Evolutionary conservation across 345 rosid species (phyloP).

Genomic region (Murraya paniculata): DNA sequence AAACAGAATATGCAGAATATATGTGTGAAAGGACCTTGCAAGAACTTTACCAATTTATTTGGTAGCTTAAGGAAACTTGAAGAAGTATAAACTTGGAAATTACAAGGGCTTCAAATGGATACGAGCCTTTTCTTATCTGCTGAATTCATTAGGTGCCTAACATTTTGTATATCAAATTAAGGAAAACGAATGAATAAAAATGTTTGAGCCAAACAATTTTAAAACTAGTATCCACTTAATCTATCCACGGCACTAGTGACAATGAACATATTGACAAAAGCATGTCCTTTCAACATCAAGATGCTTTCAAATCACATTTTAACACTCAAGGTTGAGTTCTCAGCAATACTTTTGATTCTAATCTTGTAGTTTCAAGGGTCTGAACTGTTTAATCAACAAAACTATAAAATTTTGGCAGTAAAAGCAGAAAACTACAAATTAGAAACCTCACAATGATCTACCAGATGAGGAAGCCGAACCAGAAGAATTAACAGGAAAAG

Average conservation of each 20-base stretch:
- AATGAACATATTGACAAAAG: not conserved
- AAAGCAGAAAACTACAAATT: conserved; percentile 14
- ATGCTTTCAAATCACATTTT: conserved; percentile 1
- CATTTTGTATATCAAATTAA: not conserved
- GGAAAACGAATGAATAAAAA: not conserved
- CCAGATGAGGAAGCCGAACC: conserved; percentile 44
- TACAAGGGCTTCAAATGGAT: not conserved
- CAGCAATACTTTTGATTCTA: not conserved
- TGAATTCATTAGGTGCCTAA: not conserved
- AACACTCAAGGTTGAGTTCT: not conserved
- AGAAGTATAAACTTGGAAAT: not conserved
- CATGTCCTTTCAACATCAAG: conserved; percentile 1
- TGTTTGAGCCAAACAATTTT: not conserved
- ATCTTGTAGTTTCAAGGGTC: not conserved
- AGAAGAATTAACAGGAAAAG: conserved; percentile 22
- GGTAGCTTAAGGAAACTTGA: not conserved
- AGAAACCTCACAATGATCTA: conserved; percentile 58
- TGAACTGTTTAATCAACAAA: not conserved
- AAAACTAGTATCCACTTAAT: conserved; percentile 3
- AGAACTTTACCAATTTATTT: not conserved
- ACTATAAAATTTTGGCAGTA: not conserved
- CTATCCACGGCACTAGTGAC: not conserved
- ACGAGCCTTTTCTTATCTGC: not conserved
- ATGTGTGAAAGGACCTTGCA: conserved; percentile 13
- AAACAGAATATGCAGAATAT: conserved; percentile 17